Percentiles rank a stretch among this genome's conserved stretches.
Evolutionary conservation across 495 filamentous ascomycete genomes (phyloP).

Genomic region (Penicillium ochrochloron): DNA sequence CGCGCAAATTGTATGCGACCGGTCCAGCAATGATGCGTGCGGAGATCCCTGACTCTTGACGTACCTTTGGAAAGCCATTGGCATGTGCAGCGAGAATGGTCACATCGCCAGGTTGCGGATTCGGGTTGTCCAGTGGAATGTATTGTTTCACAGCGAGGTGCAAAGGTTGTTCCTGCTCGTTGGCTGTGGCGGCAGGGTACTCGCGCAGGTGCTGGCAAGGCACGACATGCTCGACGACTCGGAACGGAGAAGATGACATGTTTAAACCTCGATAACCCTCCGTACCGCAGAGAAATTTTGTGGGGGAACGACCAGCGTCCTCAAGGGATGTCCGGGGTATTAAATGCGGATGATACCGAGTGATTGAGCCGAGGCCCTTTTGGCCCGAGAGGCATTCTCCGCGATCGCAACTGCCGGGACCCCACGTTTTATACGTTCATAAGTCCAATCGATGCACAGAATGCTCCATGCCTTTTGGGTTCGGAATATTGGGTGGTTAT

Average conservation of each 20-base stretch:
- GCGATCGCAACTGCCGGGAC: conserved; percentile 20
- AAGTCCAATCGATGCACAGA: background rate
- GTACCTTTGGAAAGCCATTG: conserved; percentile 87
- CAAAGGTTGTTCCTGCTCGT: conserved; percentile 64
- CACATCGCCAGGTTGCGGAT: conserved; percentile 70
- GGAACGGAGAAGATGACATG: conserved; percentile 47
- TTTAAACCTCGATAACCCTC: conserved; percentile 2
- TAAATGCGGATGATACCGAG: conserved; percentile 10
- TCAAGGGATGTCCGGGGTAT: conserved; percentile 14
- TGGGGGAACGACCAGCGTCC: conserved; percentile 7
- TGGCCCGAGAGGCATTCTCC: conserved; percentile 13
- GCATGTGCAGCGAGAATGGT: conserved; percentile 86
- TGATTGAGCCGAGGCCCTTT: conserved; percentile 21
- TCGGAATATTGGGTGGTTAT: background rate
- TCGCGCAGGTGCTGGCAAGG: conserved; percentile 74
- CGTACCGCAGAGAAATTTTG: background rate
- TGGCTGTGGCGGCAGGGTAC: conserved; percentile 65
- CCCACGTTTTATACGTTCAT: background rate
- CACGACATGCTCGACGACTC: conserved; percentile 64
- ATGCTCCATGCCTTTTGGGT: background rate
- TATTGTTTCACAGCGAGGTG: conserved; percentile 83
- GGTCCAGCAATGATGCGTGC: background rate
- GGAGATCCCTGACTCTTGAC: background rate
- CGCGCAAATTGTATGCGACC: conserved; percentile 1
- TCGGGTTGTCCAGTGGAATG: conserved; percentile 67